Conservation (phyloP, 805 yeast species). For the Candida rishiriensis region DNA sequence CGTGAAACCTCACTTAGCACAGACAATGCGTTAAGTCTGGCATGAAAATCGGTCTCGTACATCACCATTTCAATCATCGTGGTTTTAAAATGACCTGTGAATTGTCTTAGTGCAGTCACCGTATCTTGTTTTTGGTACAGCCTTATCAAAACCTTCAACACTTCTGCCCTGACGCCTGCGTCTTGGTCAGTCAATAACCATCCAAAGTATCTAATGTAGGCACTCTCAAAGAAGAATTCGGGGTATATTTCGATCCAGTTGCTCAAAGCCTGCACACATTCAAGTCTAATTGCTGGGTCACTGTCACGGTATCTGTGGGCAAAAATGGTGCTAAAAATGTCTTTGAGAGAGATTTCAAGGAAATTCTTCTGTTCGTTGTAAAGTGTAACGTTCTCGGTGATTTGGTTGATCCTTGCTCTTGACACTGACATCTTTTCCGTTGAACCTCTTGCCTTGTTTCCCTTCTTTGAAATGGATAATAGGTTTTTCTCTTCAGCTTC, state of each 20-base stretch:
- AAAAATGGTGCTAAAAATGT: conserved; percentile 62
- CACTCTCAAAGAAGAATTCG: conserved; percentile 62
- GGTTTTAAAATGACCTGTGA: conserved; percentile 66
- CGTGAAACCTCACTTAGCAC: conserved; percentile 52
- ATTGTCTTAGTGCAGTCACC: conserved; percentile 68
- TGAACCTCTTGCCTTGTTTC: conserved; percentile 26
- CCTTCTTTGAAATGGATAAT: conserved; percentile 22
- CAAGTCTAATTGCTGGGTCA: conserved; percentile 66
- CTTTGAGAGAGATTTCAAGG: conserved; percentile 54
- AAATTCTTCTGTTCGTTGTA: conserved; percentile 48
- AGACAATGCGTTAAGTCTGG: conserved; percentile 46
- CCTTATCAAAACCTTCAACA: conserved; percentile 48
- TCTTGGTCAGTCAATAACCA: conserved; percentile 79
- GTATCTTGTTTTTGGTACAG: conserved; percentile 40
- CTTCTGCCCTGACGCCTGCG: conserved; percentile 59
- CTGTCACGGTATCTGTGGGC: conserved; percentile 77
- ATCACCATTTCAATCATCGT: conserved; percentile 62
- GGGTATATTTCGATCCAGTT: conserved; percentile 70
- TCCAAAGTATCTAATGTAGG: conserved; percentile 73
- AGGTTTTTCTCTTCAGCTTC: conserved; percentile 22
- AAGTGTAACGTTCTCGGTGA: conserved; percentile 38
- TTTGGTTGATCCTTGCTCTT: conserved; percentile 41
- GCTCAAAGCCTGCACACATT: conserved; percentile 61
- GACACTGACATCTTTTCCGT: conserved; percentile 28
- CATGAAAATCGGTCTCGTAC: conserved; percentile 51